Evolutionary conservation across 1,284 basidiomycete genomes (phyloP).

Genomic region (Testicularia cyperi): DNA sequence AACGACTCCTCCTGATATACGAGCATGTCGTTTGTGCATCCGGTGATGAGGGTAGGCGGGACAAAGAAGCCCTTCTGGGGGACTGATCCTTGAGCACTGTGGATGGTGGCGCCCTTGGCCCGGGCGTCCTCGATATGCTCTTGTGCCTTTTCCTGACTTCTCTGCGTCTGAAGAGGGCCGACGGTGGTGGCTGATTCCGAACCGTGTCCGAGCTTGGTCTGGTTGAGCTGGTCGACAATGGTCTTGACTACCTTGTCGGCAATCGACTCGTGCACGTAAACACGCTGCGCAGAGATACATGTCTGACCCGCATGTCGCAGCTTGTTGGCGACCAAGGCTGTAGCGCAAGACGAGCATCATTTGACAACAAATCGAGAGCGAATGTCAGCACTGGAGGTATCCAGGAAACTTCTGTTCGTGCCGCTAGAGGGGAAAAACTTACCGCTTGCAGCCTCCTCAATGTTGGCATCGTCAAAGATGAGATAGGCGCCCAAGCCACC

Average conservation of each 20-base stretch:
- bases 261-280: conserved; percentile 67
- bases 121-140: conserved; percentile 84
- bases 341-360: conserved; percentile 35
- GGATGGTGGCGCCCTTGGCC: conserved; percentile 78
- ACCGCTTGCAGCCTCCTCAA: conserved; percentile 76
- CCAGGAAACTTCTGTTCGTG: too few species aligned
- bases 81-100: conserved; percentile 73
- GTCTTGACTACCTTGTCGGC: conserved; percentile 81
- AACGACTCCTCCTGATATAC: conserved; percentile 59
- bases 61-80: conserved; percentile 71
- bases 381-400: too few species aligned
- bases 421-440: too few species aligned
- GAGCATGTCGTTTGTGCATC: conserved; percentile 70
- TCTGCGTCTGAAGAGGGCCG: conserved; percentile 86
- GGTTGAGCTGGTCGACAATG: conserved; percentile 77
- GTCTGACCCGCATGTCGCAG: conserved; percentile 92
- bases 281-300: conserved; percentile 66
- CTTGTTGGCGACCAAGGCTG: conserved; percentile 81
- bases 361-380: too few species aligned
- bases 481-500: conserved; percentile 88
- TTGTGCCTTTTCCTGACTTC: conserved; percentile 82
- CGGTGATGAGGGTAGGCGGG: conserved; percentile 79
- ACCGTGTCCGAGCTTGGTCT: conserved; percentile 90
- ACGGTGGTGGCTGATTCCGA: conserved; percentile 75
- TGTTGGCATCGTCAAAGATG: conserved; percentile 93